These are phyloP conservation scores for Stephanodiscus minutulus DNA, from an alignment of 108 stramenopile species.

Conservation along the genomic window DNA sequence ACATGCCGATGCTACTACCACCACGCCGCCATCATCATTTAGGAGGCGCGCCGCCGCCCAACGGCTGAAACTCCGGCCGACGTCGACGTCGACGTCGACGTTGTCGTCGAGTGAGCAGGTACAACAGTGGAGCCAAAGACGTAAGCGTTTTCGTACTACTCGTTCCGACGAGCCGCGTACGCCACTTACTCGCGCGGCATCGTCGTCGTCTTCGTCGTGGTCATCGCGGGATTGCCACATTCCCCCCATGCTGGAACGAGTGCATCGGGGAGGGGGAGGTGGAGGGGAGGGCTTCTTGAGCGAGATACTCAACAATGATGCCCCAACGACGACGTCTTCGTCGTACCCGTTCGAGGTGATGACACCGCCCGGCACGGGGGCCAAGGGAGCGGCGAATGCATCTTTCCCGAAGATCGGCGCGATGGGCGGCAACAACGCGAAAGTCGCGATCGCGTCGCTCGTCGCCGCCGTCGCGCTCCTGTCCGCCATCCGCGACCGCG, in stretches of 20 bases:
- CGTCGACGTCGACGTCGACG: neutral
- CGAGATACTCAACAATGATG: neutral
- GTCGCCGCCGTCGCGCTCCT: neutral
- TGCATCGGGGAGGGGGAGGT: neutral
- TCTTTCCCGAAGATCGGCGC: no score
- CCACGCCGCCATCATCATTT: no score
- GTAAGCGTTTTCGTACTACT: neutral
- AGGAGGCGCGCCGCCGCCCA: no score
- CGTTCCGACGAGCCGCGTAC: neutral
- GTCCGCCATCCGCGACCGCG: constrained; percentile 10
- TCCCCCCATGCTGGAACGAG: neutral
- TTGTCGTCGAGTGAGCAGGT: no score
- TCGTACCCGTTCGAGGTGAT: neutral
- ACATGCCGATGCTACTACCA: no score
- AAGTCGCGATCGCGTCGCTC: neutral
- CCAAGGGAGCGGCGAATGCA: neutral
- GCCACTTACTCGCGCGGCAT: no score
- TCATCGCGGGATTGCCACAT: neutral
- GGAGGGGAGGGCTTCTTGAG: neutral
- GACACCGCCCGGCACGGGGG: neutral
- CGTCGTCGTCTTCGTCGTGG: neutral
- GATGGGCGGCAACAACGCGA: no score
- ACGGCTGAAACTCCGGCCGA: neutral
- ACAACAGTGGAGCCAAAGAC: no score
- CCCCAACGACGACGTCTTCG: no score